Base-by-base conservation (phyloP, 768 basidiomycete species). In the Boletus subparvulus region DNA sequence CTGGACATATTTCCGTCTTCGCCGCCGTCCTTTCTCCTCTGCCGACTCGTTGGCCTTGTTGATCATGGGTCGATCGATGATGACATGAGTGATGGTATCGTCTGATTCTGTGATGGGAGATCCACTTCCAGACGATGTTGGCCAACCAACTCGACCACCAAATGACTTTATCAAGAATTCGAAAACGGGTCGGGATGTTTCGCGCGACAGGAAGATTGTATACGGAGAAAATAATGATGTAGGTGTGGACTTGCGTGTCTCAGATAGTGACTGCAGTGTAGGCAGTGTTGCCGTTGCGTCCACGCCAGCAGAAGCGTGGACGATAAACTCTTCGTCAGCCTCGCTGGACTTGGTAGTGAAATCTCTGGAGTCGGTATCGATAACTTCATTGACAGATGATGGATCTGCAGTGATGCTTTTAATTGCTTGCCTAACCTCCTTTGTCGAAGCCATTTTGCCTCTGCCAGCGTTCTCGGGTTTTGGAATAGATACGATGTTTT, bases 91-190 rank as follows among this genome's bases (percentile, higher is more conserved):
- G 65, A 99, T 94, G 13, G 82, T 82, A 41, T 85, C 80, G 68
- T 97, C 93, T 47, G 74, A 75, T 73, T 92, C 91, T 33, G 84
- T 80, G 64, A 88, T 79, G 0, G 91, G 87, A 4, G 93, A 94
- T 21, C 92, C 92, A 54, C 82, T 78, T 33, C 93, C 94, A 44
- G 88, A 87, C 5, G 91, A 86, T 35, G 80, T 64, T 39, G 92
- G 85, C 94, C 94, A 97, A 42, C 96, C 92, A 63, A 97, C 86
- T 45, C 85, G 84, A 24, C 95, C 97, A 43, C 95, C 96, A 71
- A 94, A 94, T 14, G 91, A 87, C 19, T 93, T 88, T 42, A 98
- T 81, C 59, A 96, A 76, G 72, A 99, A 98, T 73, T 98, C 97
- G 75, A 98, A 94, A 56, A 97, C 87, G 17, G 89, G 79, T 17